Conservation (phyloP, 2,329 filamentous ascomycete species). For the Paraphaeosphaeria minitans region DNA sequence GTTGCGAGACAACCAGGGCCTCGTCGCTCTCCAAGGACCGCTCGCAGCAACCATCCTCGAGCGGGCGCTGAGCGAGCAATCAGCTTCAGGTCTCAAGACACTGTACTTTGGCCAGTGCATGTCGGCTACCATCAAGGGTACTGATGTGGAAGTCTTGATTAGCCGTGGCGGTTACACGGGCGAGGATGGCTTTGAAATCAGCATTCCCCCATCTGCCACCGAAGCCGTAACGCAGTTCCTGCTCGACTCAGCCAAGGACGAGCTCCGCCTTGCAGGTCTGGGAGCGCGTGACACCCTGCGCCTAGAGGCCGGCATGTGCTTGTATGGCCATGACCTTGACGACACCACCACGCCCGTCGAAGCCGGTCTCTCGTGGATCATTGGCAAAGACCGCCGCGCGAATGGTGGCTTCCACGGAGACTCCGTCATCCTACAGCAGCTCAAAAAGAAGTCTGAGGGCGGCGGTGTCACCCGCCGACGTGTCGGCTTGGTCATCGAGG, state of each 20-base stretch:
- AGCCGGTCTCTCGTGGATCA: constrained; percentile 75
- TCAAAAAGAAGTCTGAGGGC: constrained; percentile 76
- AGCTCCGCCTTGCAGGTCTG: constrained; percentile 81
- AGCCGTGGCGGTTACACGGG: constrained; percentile 94
- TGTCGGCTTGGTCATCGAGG: constrained; percentile 81
- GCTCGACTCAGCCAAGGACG: constrained; percentile 64
- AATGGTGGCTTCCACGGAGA: constrained; percentile 83
- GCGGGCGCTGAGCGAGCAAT: constrained; percentile 61
- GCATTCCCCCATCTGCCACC: constrained; percentile 71
- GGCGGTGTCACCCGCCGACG: constrained; percentile 72
- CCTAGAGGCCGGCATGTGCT: constrained; percentile 96
- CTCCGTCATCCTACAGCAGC: constrained; percentile 75
- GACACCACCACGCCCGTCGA: constrained; percentile 74
- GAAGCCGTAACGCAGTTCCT: constrained; percentile 71
- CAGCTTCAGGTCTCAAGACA: constrained; percentile 52
- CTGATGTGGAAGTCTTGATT: constrained; percentile 67
- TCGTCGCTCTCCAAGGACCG: constrained; percentile 90
- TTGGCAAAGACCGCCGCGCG: constrained; percentile 76
- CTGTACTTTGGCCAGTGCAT: constrained; percentile 83
- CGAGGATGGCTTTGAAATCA: constrained; percentile 98
- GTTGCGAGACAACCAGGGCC: constrained; percentile 72
- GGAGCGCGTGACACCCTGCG: constrained; percentile 90
- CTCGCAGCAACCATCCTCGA: constrained; percentile 72
- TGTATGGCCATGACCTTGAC: constrained; percentile 98
- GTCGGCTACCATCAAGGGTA: constrained; percentile 66